Base-by-base conservation (phyloP, 805 yeast genomes). In the Lipomyces anomalus region DNA sequence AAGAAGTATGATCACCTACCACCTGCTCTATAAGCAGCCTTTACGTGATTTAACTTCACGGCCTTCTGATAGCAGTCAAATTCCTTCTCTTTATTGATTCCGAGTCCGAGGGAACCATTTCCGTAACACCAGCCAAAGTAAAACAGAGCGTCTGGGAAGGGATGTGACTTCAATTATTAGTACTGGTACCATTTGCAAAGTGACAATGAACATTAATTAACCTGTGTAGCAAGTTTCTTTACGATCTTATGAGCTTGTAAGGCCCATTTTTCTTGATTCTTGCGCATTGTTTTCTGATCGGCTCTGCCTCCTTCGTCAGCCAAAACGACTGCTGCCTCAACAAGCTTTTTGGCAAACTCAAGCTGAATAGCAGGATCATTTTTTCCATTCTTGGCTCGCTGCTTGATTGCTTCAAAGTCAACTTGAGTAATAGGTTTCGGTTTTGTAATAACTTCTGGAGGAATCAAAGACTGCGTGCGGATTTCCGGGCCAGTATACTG, bases 21-120 rank as follows among this genome's bases (percentile, higher is more conserved):
- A 0, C 83, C 92, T 1, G 79, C 73, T 40, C 90, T 66, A 64
- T 80, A 84, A 47, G 80, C 72, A 6, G 84, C 82, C 43, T 75
- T 75, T 0, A 78, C 70, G 56, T 80, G 80, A 18, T 75, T 72
- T 35, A 70, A 70, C 38, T 67, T 67, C 4, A 86, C 82, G 0
- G 87, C 82, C 47, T 73, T 75, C 24, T 64, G 55, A 61, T 82
- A 84, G 40, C 71, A 67, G 48, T 76, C 78, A 56, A 76, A 78
- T 2, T 89, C 88, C 55, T 74, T 74, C 34, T 61, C 69, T 55
- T 76, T 78, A 64, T 82, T 80, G 46, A 71, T 67, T 16, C 73
- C 77, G 13, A 79, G 66, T 6, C 78, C 71, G 43, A 70, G 62
- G 35, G 39, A 41, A 39, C 76, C 76, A 17, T 72, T 68, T 24